Conservation (phyloP, 768 basidiomycete genomes). For the Cystofilobasidium macerans region DNA sequence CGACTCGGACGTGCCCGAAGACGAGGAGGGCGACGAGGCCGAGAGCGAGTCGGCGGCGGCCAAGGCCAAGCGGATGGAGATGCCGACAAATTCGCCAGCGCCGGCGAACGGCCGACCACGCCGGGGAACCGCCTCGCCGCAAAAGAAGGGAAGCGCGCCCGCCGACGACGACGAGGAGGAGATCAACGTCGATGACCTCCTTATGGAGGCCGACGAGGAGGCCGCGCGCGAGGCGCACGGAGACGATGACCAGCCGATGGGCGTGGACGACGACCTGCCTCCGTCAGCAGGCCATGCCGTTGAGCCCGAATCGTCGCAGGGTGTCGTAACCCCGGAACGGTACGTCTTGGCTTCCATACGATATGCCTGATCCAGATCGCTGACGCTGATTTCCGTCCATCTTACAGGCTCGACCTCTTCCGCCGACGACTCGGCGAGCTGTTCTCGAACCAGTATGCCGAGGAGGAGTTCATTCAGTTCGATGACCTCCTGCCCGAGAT, state of each 20-base stretch:
- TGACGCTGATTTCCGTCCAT: slow-evolving; percentile 19
- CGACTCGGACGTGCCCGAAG: slow-evolving; percentile 40
- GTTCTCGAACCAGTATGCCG: slow-evolving; percentile 51
- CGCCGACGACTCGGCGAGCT: slow-evolving; percentile 61
- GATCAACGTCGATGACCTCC: slow-evolving; percentile 6
- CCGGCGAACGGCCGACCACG: neutral
- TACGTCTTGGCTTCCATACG: slow-evolving; percentile 36
- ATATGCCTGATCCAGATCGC: neutral
- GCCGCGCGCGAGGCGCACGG: neutral
- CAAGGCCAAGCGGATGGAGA: slow-evolving; percentile 21
- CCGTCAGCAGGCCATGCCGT: slow-evolving; percentile 1
- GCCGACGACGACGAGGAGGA: slow-evolving; percentile 16
- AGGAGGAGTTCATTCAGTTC: slow-evolving; percentile 62
- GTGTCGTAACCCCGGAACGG: slow-evolving; percentile 48
- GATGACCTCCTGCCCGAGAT: slow-evolving; percentile 57
- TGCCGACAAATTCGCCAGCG: slow-evolving; percentile 6
- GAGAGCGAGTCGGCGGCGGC: slow-evolving; percentile 35
- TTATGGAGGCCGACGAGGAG: slow-evolving; percentile 2
- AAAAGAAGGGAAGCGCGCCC: neutral
- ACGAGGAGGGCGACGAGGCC: slow-evolving; percentile 41
- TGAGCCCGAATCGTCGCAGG: slow-evolving; percentile 11
- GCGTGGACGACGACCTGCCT: neutral
- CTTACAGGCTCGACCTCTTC: slow-evolving; percentile 62
- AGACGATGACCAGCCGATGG: neutral
- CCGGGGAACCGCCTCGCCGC: neutral